phyloP scores from a whole-genome alignment of 208 protist species.

The Crithidia sp. region DNA sequence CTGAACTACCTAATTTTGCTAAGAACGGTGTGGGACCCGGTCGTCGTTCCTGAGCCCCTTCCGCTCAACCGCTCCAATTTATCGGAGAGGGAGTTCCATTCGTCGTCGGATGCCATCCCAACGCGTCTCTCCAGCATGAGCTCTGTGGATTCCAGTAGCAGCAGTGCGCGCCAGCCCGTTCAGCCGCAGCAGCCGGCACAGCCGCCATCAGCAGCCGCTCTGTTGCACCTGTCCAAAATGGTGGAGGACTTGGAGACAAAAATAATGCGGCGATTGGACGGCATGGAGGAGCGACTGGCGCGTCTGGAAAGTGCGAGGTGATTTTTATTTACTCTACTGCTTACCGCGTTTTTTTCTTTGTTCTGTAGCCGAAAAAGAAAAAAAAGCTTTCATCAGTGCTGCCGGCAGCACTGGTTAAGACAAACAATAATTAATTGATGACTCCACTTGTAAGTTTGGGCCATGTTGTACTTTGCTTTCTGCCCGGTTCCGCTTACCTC shows the following conservation, averaged over 20 bases:
- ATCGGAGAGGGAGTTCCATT: constrained; percentile 48
- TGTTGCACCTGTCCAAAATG: constrained; percentile 35
- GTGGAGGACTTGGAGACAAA: constrained; percentile 39
- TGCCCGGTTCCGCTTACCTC: too few relatives aligned
- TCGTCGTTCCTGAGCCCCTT: constrained; percentile 71
- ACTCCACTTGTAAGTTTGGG: too few relatives aligned
- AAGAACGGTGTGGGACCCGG: constrained; percentile 73
- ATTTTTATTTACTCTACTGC: background rate
- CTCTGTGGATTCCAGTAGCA: constrained; percentile 23
- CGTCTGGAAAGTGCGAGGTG: constrained; percentile 21
- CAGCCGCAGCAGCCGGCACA: constrained; percentile 40
- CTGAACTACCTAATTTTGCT: constrained; percentile 52
- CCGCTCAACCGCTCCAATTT: constrained; percentile 45
- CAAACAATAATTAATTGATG: too few relatives aligned
- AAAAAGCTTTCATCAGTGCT: background rate
- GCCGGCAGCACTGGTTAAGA: too few relatives aligned
- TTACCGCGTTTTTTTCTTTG: background rate
- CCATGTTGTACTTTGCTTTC: too few relatives aligned
- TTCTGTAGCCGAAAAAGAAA: background rate
- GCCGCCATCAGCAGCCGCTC: background rate
- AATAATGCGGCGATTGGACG: constrained; percentile 35
- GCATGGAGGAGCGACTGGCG: constrained; percentile 28
- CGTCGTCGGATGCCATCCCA: constrained; percentile 48
- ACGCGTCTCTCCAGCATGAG: constrained; percentile 52
- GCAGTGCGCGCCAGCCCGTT: constrained; percentile 27